These are phyloP conservation scores for Sphaerulina populicola DNA, from an alignment of 2,329 filamentous ascomycete species.

Conservation along the genomic window DNA sequence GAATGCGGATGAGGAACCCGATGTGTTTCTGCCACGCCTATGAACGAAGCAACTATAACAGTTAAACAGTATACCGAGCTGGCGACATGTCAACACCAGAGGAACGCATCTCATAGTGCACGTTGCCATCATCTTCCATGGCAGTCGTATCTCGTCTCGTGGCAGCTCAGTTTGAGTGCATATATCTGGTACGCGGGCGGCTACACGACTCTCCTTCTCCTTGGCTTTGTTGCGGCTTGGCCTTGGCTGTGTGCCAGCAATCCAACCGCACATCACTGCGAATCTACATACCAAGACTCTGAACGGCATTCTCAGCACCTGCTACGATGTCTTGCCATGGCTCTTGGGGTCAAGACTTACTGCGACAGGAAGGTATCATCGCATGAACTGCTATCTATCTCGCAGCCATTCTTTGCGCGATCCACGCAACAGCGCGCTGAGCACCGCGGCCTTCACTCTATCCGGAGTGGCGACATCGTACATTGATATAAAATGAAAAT, in stretches of 20 bases:
- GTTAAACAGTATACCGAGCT: no score
- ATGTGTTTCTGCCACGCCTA: neutral
- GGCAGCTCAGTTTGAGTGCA: neutral
- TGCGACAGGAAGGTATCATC: constrained; percentile 18
- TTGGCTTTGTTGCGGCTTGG: constrained; percentile 2
- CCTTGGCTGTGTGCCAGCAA: constrained; percentile 1
- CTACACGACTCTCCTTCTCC: neutral
- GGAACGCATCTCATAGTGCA: neutral
- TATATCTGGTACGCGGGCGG: neutral
- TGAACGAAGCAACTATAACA: no score
- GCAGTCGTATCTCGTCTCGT: neutral
- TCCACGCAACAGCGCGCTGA: neutral
- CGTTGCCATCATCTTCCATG: neutral
- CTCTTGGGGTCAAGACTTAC: constrained; percentile 9
- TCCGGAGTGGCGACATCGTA: neutral
- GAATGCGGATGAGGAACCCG: neutral
- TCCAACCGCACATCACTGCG: neutral
- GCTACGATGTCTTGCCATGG: neutral
- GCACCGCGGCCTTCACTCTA: neutral
- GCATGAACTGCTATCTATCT: neutral
- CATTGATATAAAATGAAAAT: constrained; percentile 2
- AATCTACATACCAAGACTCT: constrained; percentile 2
- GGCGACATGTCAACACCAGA: no score
- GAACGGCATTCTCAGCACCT: neutral
- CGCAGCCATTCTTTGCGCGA: constrained; percentile 1